These are phyloP conservation scores for Fraxinus albicans DNA, from an alignment of 305 asterid species.

Conservation along the genomic window DNA sequence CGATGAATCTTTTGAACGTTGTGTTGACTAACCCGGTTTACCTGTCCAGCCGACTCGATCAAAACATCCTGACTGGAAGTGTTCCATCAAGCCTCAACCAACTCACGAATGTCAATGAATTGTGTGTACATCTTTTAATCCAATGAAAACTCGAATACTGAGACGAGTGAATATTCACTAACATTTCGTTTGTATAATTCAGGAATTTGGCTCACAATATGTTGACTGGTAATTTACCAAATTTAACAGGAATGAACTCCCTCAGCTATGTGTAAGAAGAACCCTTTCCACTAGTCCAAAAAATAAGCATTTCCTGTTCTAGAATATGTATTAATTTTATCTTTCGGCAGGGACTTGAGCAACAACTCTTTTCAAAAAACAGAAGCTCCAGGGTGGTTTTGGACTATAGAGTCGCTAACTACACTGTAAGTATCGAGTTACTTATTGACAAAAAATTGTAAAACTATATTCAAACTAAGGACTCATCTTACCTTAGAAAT, in stretches of 20 bases:
- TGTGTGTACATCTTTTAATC: slow-evolving; percentile 50
- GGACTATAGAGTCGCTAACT: slow-evolving; percentile 64
- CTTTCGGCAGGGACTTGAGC: slow-evolving; percentile 76
- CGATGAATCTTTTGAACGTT: neutral
- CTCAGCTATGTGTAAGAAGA: slow-evolving; percentile 74
- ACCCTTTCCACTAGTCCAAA: neutral
- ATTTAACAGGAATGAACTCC: slow-evolving; percentile 71
- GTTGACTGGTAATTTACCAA: slow-evolving; percentile 68
- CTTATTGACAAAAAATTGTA: neutral
- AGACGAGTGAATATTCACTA: neutral
- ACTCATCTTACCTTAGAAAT: slow-evolving; percentile 11
- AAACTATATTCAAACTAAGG: neutral
- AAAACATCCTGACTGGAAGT: slow-evolving; percentile 55
- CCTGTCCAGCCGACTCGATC: slow-evolving; percentile 73
- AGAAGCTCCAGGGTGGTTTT: slow-evolving; percentile 65
- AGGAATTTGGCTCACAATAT: slow-evolving; percentile 84
- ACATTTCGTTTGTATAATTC: slow-evolving; percentile 9
- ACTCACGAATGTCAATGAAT: slow-evolving; percentile 65
- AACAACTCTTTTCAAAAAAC: slow-evolving; percentile 71
- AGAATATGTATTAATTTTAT: neutral
- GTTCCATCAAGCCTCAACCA: slow-evolving; percentile 72
- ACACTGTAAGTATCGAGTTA: slow-evolving; percentile 54
- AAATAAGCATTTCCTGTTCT: neutral
- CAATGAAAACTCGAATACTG: slow-evolving; percentile 6
- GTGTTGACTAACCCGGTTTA: neutral